Evolutionary conservation across 192 early-diverging fungal genomes (phyloP), one percentile per base, ranked within the genome.

Genomic region (Entophlyctis helioformis): DNA sequence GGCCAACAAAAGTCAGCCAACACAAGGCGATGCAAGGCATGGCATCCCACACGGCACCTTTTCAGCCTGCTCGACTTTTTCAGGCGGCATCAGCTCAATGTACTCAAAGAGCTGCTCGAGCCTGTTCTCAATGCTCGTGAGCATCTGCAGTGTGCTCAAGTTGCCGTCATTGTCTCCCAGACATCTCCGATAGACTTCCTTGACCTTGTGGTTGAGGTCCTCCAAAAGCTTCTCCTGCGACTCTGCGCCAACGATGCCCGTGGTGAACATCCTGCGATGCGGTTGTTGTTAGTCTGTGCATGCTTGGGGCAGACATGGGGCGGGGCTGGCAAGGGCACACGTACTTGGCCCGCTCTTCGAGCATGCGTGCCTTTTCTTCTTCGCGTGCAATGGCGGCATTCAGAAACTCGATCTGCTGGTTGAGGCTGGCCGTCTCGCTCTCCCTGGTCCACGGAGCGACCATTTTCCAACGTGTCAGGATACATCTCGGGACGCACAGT

Each of bases 21-120:
- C n/a, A n/a, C n/a, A n/a, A n/a, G n/a, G n/a, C n/a, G 8, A 7
- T 51, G 21, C 49, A 46, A 26, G 20, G 12, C 10, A 54, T n/a
- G 16, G 11, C 12, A 25, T n/a, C 46, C 12, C 18, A 53, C 20
- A 22, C 2, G 18, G 0, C 23, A 74, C 72, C 69, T 76, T 75
- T 56, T 77, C 74, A 12, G 74, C 74, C 40, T 71, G 62, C 44
- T 77, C 74, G 10, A 77, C 71, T 36, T 71, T 73, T 23, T 77
- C 74, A 24, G 57, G 52, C 7, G 74, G 74, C 74, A 77, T 77
- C 36, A 60, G 46, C 56, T 77, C 74, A 33, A 77, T 74, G 3
- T 49, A 54, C 50, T 77, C 74, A 63, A 77, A 74, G 40, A 77
- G 53, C 39, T 71, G 68, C 51, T 77, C 74, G 33, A 77, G 48